Evolutionary conservation across 2,329 filamentous ascomycete genomes (phyloP), one percentile per base, ranked within the genome.

Genomic region (Apiospora marii): DNA sequence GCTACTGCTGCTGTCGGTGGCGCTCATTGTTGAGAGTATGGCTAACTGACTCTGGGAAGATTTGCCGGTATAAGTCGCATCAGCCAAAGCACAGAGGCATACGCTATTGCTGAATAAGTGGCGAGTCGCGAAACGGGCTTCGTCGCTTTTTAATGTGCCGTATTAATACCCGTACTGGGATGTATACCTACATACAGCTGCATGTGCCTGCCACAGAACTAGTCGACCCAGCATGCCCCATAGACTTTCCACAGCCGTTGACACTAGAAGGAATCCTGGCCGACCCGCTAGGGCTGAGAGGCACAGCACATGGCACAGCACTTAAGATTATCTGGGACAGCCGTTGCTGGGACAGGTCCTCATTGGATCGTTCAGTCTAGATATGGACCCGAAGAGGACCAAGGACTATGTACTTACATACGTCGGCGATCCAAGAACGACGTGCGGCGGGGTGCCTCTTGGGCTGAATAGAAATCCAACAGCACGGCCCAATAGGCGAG

Each of bases 211-310:
- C 53, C 53, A 2, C 53, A 22, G 19, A n/a, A 6, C 16, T 41
- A 64, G 58, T 64, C 34, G 30, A 37, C 22, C 7, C 58, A 41
- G 34, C 19, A 24, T n/a, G n/a, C 58, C 13, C 58, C 58, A 64
- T 64, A 37, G 19, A 19, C 7, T 34, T 19, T 34, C 22, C 58
- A n/a, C 30, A 8, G 13, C 58, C 58, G 58, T 64, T 41, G 19
- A 19, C 34, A 64, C 58, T n/a, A 41, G 46, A 12, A n/a, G 58
- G 58, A 64, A 41, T 6, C 58, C 30, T 41, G 58, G 58, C 8
- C 19, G 58, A 34, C 58, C 58, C 58, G 58, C 58, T 64, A 64
- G 58, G 30, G 58, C 58, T 64, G 58, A 64, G n/a, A 24, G 58
- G 58, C 58, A 64, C 34, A 61, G 30, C 30, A 24, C 48, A n/a